Evolutionary conservation across 2,329 filamentous ascomycete genomes (phyloP).

Genomic region (Pyricularia sp.): DNA sequence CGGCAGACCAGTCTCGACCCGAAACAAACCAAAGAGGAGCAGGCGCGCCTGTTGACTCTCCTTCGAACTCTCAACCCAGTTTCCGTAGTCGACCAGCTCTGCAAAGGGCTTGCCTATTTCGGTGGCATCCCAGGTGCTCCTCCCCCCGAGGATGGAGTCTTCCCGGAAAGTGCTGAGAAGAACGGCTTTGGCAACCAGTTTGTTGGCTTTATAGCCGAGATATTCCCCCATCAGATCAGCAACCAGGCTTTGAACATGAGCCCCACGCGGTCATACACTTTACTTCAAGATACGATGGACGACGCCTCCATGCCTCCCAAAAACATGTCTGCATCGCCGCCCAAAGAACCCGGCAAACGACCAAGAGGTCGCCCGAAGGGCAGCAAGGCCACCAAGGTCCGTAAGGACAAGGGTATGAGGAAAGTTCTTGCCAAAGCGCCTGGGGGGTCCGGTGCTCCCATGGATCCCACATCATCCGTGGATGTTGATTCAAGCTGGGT

Average conservation of each 20-base stretch:
- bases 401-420: slow-evolving; percentile 41
- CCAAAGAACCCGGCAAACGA: slow-evolving; percentile 23
- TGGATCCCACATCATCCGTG: not conserved
- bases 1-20: slow-evolving; percentile 22
- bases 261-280: not conserved
- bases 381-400: slow-evolving; percentile 38
- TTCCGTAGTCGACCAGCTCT: slow-evolving; percentile 52
- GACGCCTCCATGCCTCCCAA: not conserved
- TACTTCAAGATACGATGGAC: not conserved
- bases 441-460: not conserved
- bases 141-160: slow-evolving; percentile 37
- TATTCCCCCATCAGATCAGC: slow-evolving; percentile 36
- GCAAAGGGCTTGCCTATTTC: slow-evolving; percentile 54
- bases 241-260: not conserved
- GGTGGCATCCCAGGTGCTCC: slow-evolving; percentile 48
- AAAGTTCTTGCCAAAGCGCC: slow-evolving; percentile 25
- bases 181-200: slow-evolving; percentile 51
- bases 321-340: not conserved
- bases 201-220: slow-evolving; percentile 53
- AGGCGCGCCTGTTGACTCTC: slow-evolving; percentile 48
- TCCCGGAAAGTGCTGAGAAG: slow-evolving; percentile 44
- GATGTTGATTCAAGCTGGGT: slow-evolving; percentile 33
- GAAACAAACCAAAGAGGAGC: slow-evolving; percentile 46
- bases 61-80: slow-evolving; percentile 45
- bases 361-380: slow-evolving; percentile 47